Conservation (phyloP, 2,329 filamentous ascomycete genomes). For the Arthroderma sp. region DNA sequence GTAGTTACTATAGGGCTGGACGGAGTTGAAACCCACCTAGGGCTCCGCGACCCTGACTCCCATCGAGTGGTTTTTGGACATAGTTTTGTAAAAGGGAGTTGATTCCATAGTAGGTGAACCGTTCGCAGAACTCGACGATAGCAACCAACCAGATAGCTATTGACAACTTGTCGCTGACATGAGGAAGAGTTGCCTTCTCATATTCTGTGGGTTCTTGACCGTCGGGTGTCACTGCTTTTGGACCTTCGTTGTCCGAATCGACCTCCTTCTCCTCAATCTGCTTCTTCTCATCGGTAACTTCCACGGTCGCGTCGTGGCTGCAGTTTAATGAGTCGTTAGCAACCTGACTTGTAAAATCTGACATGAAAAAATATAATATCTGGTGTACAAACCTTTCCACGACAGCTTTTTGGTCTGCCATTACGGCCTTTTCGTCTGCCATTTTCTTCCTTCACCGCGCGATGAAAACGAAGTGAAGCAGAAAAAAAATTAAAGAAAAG, state of each 20-base stretch:
- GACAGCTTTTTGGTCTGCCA: no score
- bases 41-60: conserved; percentile 26
- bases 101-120: conserved; percentile 45
- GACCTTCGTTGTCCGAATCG: conserved; percentile 2
- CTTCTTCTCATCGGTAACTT: background rate
- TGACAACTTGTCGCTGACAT: conserved; percentile 42
- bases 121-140: conserved; percentile 42
- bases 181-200: conserved; percentile 38
- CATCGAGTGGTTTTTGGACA: conserved; percentile 30
- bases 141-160: conserved; percentile 43
- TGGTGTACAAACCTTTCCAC: no score
- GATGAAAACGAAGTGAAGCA: no score
- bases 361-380: no score
- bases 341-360: no score
- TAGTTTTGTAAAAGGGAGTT: conserved; percentile 44
- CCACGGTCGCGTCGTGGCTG: no score
- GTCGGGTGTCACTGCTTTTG: conserved; percentile 22
- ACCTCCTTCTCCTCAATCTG: background rate
- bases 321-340: no score
- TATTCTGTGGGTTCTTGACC: conserved; percentile 40
- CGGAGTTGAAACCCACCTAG: conserved; percentile 10
- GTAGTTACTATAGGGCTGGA: background rate
- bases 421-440: no score
- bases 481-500: no score
- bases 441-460: no score